Percentiles rank a stretch among this genome's conserved stretches.
These are phyloP conservation scores for Cercospora zeina DNA, from an alignment of 2,329 filamentous ascomycete species.

Conservation along the genomic window DNA sequence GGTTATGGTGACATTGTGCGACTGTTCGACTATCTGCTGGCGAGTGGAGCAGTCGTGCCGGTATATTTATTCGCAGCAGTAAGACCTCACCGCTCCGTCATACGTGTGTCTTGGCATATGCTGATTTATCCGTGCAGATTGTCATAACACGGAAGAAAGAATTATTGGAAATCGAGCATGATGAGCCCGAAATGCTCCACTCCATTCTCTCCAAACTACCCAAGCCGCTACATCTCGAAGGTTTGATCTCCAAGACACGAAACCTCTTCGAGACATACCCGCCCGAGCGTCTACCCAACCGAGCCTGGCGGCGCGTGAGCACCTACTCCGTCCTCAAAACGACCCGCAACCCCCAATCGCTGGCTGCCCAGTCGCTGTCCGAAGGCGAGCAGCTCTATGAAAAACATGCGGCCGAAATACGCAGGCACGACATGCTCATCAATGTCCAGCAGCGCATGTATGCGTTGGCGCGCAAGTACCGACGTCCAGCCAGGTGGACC, in stretches of 20 bases:
- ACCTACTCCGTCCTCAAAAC: constrained; percentile 81
- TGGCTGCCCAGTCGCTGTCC: constrained; percentile 58
- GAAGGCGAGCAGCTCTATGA: constrained; percentile 70
- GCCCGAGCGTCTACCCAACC: constrained; percentile 65
- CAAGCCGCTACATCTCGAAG: constrained; percentile 74
- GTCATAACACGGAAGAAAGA: constrained; percentile 77
- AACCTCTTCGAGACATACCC: constrained; percentile 66
- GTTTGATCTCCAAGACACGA: constrained; percentile 67
- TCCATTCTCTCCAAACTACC: constrained; percentile 85
- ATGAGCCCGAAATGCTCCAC: constrained; percentile 91
- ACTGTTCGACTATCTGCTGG: constrained; percentile 88
- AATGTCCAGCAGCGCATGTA: constrained; percentile 32
- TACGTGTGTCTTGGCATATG: not conserved
- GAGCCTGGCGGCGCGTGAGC: constrained; percentile 72
- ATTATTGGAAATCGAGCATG: constrained; percentile 76
- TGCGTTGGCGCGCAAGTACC: constrained; percentile 61
- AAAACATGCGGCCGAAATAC: constrained; percentile 70
- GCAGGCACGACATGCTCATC: constrained; percentile 44
- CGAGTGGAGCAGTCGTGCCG: constrained; percentile 80
- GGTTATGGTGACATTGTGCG: constrained; percentile 84
- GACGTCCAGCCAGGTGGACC: constrained; percentile 60
- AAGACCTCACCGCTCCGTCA: constrained; percentile 22
- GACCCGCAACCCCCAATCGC: constrained; percentile 56
- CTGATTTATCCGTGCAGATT: constrained; percentile 55
- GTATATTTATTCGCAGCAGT: constrained; percentile 83